Conservation (phyloP, 1,139 yeast genomes). For the Blastobotrys illinoisensis region DNA sequence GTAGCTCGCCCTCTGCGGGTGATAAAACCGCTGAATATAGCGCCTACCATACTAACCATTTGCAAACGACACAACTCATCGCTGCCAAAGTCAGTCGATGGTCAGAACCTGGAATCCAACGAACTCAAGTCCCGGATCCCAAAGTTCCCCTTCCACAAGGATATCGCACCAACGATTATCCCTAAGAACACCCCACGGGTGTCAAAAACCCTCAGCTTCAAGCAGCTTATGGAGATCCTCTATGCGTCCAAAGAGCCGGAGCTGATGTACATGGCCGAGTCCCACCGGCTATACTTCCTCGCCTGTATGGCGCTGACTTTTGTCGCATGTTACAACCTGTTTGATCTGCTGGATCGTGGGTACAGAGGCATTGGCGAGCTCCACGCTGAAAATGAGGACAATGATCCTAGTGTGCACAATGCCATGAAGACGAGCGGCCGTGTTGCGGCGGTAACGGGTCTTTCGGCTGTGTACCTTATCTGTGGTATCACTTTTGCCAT, state of each 20-base stretch:
- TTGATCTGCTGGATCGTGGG: conserved; percentile 56
- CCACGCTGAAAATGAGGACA: conserved; percentile 51
- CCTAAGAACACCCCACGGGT: conserved; percentile 60
- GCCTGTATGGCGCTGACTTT: conserved; percentile 65
- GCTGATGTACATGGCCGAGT: conserved; percentile 75
- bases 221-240: conserved; percentile 60
- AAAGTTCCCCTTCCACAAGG: conserved; percentile 60
- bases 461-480: conserved; percentile 40
- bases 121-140: conserved; percentile 37
- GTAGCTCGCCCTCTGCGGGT: background rate
- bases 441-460: conserved; percentile 37
- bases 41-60: background rate
- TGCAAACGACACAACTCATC: conserved; percentile 12
- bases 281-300: conserved; percentile 70
- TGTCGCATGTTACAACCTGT: conserved; percentile 60
- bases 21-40: background rate
- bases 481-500: conserved; percentile 41
- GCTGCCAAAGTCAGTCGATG: conserved; percentile 25
- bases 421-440: conserved; percentile 34
- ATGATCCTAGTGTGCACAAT: conserved; percentile 35
- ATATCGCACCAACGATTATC: conserved; percentile 58
- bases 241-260: conserved; percentile 58
- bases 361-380: conserved; percentile 50
- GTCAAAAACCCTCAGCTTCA: conserved; percentile 51
- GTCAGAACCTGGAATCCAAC: conserved; percentile 26